Evolutionary conservation across 2,329 filamentous ascomycete species (phyloP).

Genomic region (Trichoderma afroharzianum): DNA sequence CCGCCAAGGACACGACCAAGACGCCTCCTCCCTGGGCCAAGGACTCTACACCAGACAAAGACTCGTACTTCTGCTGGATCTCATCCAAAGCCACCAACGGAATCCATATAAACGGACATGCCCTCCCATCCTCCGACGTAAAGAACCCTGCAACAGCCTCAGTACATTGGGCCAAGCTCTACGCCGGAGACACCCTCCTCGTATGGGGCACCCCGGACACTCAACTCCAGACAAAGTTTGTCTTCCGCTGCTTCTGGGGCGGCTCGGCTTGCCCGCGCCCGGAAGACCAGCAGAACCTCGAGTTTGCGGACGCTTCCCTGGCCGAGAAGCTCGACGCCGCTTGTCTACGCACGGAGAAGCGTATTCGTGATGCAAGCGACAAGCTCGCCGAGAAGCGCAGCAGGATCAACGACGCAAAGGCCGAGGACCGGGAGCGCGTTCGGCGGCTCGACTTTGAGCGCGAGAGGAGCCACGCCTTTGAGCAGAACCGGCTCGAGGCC

Average conservation of each 20-base stretch:
- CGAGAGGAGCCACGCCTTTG: constrained; percentile 48
- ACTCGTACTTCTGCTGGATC: constrained; percentile 67
- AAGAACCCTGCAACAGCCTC: constrained; percentile 55
- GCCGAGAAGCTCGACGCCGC: constrained; percentile 48
- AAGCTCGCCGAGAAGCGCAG: constrained; percentile 39
- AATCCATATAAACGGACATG: constrained; percentile 72
- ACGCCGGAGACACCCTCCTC: constrained; percentile 72
- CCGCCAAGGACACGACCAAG: constrained; percentile 51
- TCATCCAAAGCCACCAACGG: constrained; percentile 75
- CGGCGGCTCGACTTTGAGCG: constrained; percentile 44
- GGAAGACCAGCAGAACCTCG: constrained; percentile 23
- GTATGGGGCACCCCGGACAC: constrained; percentile 57
- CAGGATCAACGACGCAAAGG: constrained; percentile 41
- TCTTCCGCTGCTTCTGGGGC: constrained; percentile 55
- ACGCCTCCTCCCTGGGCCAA: constrained; percentile 45
- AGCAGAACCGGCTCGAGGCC: constrained; percentile 45
- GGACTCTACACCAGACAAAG: constrained; percentile 37
- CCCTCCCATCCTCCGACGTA: constrained; percentile 54
- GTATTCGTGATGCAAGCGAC: constrained; percentile 38
- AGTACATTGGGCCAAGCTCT: constrained; percentile 62
- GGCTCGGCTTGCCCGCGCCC: constrained; percentile 45
- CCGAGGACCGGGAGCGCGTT: constrained; percentile 43
- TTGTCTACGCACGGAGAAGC: constrained; percentile 44
- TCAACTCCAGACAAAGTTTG: constrained; percentile 42
- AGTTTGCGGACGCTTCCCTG: constrained; percentile 36